These are phyloP conservation scores for Botrytis elliptica DNA, from an alignment of 2,329 filamentous ascomycete species.

Conservation along the genomic window DNA sequence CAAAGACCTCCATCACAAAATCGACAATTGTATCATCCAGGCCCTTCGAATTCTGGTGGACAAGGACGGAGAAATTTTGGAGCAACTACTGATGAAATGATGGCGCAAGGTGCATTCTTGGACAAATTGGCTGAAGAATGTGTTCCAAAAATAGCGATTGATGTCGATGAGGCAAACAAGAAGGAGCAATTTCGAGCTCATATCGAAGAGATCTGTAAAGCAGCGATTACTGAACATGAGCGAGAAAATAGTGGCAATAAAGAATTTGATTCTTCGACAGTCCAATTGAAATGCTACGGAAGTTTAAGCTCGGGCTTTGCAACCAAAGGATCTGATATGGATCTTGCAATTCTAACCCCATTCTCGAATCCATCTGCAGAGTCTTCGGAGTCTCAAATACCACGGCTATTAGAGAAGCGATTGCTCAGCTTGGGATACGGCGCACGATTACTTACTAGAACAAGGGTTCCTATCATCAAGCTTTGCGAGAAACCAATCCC, in stretches of 20 bases:
- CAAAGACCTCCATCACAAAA: slow-evolving; percentile 31
- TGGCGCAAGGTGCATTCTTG: slow-evolving; percentile 49
- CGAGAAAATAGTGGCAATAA: slow-evolving; percentile 42
- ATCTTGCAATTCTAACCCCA: slow-evolving; percentile 73
- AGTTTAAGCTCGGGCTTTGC: slow-evolving; percentile 84
- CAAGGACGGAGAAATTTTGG: slow-evolving; percentile 26
- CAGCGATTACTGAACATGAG: slow-evolving; percentile 57
- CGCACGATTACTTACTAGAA: slow-evolving; percentile 73
- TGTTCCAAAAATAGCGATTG: slow-evolving; percentile 53
- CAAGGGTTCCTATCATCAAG: slow-evolving; percentile 84
- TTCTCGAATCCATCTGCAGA: slow-evolving; percentile 55
- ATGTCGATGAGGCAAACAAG: slow-evolving; percentile 58
- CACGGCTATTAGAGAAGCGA: slow-evolving; percentile 71
- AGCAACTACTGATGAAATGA: slow-evolving; percentile 45
- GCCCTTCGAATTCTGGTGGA: slow-evolving; percentile 19
- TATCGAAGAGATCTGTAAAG: slow-evolving; percentile 64
- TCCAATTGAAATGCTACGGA: slow-evolving; percentile 76
- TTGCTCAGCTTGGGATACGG: slow-evolving; percentile 72
- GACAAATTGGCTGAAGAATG: slow-evolving; percentile 46
- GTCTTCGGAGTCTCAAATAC: slow-evolving; percentile 60
- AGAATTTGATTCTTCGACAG: slow-evolving; percentile 52
- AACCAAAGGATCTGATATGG: slow-evolving; percentile 86
- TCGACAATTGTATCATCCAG: slow-evolving; percentile 38
- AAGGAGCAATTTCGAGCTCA: slow-evolving; percentile 69
- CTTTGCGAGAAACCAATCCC: slow-evolving; percentile 70